Evolutionary conservation across 768 basidiomycete species (phyloP).

Genomic region (Phanerodontia chrysosporium): DNA sequence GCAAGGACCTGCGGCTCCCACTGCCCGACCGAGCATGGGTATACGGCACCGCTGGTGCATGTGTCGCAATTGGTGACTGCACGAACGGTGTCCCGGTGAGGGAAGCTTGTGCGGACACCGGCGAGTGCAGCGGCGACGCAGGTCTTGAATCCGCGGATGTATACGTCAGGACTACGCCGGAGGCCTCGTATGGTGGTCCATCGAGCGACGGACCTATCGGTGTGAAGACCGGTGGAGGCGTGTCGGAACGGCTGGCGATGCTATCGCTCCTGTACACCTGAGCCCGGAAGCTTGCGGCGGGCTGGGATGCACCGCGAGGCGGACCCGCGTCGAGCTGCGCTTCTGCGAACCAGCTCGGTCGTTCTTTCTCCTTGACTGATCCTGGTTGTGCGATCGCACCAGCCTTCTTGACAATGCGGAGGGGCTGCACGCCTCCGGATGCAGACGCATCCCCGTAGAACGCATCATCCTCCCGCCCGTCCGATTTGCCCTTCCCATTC

Average conservation of each 20-base stretch:
- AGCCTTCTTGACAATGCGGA: conserved; percentile 33
- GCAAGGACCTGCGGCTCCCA: not conserved
- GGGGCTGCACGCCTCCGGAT: conserved; percentile 25
- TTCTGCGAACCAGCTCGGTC: conserved; percentile 29
- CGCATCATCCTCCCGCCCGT: not conserved
- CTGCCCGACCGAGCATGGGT: not conserved
- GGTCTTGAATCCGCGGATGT: conserved; percentile 17
- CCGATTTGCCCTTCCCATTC: not conserved
- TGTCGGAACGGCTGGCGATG: conserved; percentile 6
- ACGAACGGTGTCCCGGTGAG: not conserved
- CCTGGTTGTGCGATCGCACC: not conserved
- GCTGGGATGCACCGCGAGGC: not conserved
- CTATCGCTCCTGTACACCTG: not conserved
- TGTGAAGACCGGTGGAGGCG: conserved; percentile 38
- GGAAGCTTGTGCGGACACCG: not conserved
- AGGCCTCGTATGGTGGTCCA: conserved; percentile 33
- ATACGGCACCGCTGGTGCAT: too few relatives aligned
- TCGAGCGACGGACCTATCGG: conserved; percentile 33
- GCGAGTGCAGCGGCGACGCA: conserved; percentile 18
- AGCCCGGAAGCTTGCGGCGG: not conserved
- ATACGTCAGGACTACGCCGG: conserved; percentile 20
- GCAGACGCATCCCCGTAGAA: conserved; percentile 1
- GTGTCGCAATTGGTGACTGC: not conserved
- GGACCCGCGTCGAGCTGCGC: conserved; percentile 21
- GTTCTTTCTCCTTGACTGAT: conserved; percentile 17